Base-by-base conservation (phyloP, 768 basidiomycete species). In the Tylopilus cervinicoccineus region DNA sequence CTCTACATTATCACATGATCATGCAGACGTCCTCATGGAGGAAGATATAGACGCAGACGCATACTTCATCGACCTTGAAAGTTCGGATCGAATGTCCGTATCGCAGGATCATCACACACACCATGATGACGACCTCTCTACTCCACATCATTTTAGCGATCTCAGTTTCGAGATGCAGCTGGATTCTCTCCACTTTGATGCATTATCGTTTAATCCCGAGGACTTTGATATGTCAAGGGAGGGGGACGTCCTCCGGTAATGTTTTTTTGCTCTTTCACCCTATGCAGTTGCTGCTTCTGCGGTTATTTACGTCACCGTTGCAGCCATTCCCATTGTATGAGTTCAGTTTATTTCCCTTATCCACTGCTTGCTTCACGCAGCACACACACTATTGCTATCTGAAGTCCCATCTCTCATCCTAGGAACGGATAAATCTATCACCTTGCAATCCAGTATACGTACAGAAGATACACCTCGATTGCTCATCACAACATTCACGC, bases 141-240 rank as follows among this genome's bases (percentile, higher is more conserved):
- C 43, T 10, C 42, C 46, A 16, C 42, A 32, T 41, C 64, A 43
- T 32, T 58, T 62, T 31, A 65, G 58, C 28, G 76, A 83, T 43
- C 51, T 67, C 52, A 77, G 75, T 52, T 67, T 82, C 42, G 82
- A 88, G 70, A 80, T 85, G 83, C 71, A 68, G 31, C 77, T 88
- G 13, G 82, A 86, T 59, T 86, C 86, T 27, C 70, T 88, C 45
- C 83, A 85, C 60, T 88, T 88, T 60, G 86, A 88, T 54, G 72
- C 77, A 1, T 55, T 88, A 38, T 84, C 81, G 45, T 84, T 88
- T 47, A 83, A 88, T 60, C 73, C 75, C 22, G 78, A 82, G 53
- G 72, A 71, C 33, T 83, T 85, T 61, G 51, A 64, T 45, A 31
- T 67, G 26, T 44, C 54, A 34, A 55, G 53, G 65, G 56, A 64